Percentiles rank a stretch among this genome's conserved stretches.
Evolutionary conservation across 2,329 filamentous ascomycete genomes (phyloP).

Genomic region (Dactylellina drechsleri): DNA sequence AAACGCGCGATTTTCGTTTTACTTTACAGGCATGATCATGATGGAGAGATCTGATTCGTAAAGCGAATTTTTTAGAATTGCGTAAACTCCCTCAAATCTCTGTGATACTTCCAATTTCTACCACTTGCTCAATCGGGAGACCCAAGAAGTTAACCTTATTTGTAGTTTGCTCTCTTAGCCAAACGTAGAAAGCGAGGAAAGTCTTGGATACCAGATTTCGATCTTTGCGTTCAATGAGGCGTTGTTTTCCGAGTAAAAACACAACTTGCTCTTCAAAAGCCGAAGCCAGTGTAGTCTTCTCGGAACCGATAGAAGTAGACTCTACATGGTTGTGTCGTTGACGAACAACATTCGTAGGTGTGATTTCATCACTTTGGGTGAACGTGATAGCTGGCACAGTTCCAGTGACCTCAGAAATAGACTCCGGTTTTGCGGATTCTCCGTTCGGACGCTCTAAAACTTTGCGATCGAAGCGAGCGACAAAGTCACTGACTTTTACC

Average conservation of each 20-base stretch:
- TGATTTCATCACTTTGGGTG: constrained; percentile 22
- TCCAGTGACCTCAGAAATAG: not conserved
- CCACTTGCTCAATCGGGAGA: constrained; percentile 69
- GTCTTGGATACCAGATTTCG: constrained; percentile 22
- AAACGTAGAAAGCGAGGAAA: constrained; percentile 26
- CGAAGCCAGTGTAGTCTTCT: constrained; percentile 33
- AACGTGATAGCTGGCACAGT: constrained; percentile 5
- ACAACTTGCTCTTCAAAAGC: constrained; percentile 52
- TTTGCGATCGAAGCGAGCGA: constrained; percentile 15
- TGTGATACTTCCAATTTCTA: constrained; percentile 77
- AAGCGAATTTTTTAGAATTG: no score
- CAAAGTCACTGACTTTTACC: constrained; percentile 27
- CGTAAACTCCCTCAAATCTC: constrained; percentile 65
- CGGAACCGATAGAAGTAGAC: constrained; percentile 21
- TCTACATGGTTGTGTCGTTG: constrained; percentile 22
- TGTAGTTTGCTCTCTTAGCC: constrained; percentile 46
- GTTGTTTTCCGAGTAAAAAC: constrained; percentile 47
- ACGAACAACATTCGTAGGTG: constrained; percentile 3
- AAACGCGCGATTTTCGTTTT: not conserved
- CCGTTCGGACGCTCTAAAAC: constrained; percentile 10
- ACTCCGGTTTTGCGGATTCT: constrained; percentile 37
- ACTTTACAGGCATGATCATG: not conserved
- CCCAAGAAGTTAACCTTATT: constrained; percentile 51
- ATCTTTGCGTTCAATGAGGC: constrained; percentile 32
- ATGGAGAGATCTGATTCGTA: not conserved